These are phyloP conservation scores for Nothophaeocryptopus gaeumannii DNA, from an alignment of 2,329 filamentous ascomycete genomes.

Conservation along the genomic window DNA sequence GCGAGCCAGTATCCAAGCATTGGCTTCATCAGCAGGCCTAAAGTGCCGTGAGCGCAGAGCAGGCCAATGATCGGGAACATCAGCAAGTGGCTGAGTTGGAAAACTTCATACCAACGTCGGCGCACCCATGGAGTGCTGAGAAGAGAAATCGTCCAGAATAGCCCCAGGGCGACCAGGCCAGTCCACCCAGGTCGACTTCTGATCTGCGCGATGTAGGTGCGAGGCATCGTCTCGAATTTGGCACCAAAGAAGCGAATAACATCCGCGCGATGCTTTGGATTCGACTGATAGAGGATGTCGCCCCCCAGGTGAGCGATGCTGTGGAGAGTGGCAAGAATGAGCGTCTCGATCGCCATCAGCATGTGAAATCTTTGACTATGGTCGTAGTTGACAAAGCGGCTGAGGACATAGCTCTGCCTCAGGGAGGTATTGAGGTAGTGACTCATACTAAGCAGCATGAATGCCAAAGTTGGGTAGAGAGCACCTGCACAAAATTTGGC, in stretches of 20 bases:
- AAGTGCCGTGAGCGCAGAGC: constrained; percentile 54
- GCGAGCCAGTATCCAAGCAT: constrained; percentile 60
- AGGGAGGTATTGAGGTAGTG: constrained; percentile 54
- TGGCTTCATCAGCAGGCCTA: constrained; percentile 50
- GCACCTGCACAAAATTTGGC: constrained; percentile 56
- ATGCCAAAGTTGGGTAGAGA: constrained; percentile 58
- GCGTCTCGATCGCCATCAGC: constrained; percentile 50
- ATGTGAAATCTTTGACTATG: constrained; percentile 56
- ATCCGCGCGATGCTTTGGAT: constrained; percentile 42
- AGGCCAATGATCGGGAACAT: constrained; percentile 59
- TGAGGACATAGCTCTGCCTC: constrained; percentile 51
- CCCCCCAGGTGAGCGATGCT: constrained; percentile 55
- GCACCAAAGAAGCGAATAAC: constrained; percentile 46
- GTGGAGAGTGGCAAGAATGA: constrained; percentile 53
- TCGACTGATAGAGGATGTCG: constrained; percentile 51
- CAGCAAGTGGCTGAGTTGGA: constrained; percentile 56
- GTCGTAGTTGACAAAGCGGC: constrained; percentile 58
- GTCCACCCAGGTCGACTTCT: constrained; percentile 50
- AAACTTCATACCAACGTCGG: constrained; percentile 54
- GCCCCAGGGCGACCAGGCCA: constrained; percentile 48
- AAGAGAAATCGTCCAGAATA: constrained; percentile 50
- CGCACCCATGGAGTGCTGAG: constrained; percentile 52
- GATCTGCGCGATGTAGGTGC: constrained; percentile 48
- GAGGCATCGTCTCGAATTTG: constrained; percentile 38
- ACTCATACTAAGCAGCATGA: constrained; percentile 58